Evolutionary conservation across 129 eudicot genomes (phyloP).

Genomic region (Flaveria robusta): DNA sequence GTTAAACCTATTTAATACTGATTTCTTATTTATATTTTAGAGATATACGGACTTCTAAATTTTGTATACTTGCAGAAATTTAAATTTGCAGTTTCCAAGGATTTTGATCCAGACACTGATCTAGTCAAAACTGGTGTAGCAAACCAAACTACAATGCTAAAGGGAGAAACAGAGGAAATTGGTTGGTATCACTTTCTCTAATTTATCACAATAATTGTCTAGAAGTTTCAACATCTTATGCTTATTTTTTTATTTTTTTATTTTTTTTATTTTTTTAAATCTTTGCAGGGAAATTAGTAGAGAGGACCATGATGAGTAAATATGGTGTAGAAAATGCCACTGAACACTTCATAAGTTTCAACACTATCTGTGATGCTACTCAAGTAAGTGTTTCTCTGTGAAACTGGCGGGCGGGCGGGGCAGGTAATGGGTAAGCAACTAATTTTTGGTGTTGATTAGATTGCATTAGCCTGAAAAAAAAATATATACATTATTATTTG

Average conservation of each 20-base stretch:
- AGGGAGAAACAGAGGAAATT: constrained; percentile 93
- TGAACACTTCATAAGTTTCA: constrained; percentile 81
- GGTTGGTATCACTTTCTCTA: constrained; percentile 42
- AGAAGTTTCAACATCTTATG: constrained; percentile 9
- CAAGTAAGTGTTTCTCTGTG: constrained; percentile 49
- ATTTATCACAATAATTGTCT: background rate
- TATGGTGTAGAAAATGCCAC: constrained; percentile 73
- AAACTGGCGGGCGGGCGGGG: background rate
- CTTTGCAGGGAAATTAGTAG: constrained; percentile 69
- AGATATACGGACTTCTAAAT: background rate
- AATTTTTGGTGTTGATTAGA: background rate
- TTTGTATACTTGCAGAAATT: constrained; percentile 61
- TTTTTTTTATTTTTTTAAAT: no score
- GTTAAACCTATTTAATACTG: background rate
- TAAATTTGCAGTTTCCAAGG: constrained; percentile 71
- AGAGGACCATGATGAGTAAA: constrained; percentile 89
- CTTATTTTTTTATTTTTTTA: background rate
- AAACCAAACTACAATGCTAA: constrained; percentile 91
- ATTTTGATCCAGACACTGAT: constrained; percentile 88
- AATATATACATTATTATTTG: background rate
- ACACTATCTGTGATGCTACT: constrained; percentile 95
- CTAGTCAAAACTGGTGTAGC: constrained; percentile 78
- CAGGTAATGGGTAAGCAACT: background rate
- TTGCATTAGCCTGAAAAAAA: background rate
- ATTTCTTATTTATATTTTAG: background rate